Conservation (phyloP, 2,329 filamentous ascomycete genomes). For the Penicillium sp. region DNA sequence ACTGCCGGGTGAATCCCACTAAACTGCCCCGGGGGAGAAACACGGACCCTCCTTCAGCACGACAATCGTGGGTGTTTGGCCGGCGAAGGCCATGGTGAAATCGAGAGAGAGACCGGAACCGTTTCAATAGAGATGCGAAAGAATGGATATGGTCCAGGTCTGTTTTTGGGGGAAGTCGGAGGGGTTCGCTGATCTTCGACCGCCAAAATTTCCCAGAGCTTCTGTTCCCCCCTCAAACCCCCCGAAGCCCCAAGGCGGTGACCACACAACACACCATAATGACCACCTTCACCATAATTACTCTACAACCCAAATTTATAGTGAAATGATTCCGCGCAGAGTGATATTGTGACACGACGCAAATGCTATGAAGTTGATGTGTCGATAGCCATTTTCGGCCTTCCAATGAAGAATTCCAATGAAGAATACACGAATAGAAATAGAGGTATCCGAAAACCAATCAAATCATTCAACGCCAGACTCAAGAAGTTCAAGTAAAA, state of each 20-base stretch:
- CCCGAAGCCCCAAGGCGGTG: slow-evolving; percentile 33
- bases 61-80: slow-evolving; percentile 95
- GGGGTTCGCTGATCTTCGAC: slow-evolving; percentile 33
- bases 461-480: slow-evolving; percentile 1
- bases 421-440: slow-evolving; percentile 2
- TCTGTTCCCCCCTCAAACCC: slow-evolving; percentile 31
- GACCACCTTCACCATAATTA: not conserved
- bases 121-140: slow-evolving; percentile 18
- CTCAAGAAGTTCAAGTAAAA: slow-evolving; percentile 20
- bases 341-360: slow-evolving; percentile 7
- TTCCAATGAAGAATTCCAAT: not conserved
- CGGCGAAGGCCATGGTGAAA: slow-evolving; percentile 83
- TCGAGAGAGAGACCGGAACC: slow-evolving; percentile 22
- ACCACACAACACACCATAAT: slow-evolving; percentile 24
- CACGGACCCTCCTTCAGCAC: slow-evolving; percentile 91
- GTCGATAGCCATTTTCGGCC: not conserved
- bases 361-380: not conserved
- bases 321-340: not conserved
- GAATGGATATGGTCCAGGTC: slow-evolving; percentile 27
- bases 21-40: slow-evolving; percentile 22
- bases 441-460: not conserved
- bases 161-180: slow-evolving; percentile 28
- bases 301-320: not conserved
- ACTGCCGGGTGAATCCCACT: slow-evolving; percentile 20
- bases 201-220: slow-evolving; percentile 46